Conservation (phyloP, 441 rosid genomes). For the Adansonia rubrostipa region DNA sequence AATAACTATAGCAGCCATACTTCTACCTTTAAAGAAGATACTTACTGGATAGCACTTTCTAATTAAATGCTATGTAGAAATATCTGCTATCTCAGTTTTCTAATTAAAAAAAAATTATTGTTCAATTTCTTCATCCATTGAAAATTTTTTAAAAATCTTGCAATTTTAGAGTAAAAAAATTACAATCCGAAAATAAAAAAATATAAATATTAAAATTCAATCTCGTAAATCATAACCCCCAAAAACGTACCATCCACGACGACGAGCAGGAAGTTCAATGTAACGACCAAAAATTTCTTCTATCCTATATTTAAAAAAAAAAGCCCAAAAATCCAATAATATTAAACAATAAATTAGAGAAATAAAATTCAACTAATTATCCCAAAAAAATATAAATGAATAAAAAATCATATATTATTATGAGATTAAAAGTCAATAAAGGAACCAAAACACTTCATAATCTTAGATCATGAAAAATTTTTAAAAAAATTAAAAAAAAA, state of each 20-base stretch:
- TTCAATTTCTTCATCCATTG: background rate
- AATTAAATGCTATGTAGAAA: background rate
- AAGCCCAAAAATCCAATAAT: background rate
- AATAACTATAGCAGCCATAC: background rate
- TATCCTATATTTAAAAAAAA: constrained; percentile 13
- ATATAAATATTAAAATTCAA: background rate
- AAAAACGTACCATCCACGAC: constrained; percentile 35
- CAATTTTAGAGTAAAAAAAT: background rate
- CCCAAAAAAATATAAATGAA: background rate
- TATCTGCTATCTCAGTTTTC: background rate
- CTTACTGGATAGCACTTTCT: background rate
- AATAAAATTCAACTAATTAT: background rate
- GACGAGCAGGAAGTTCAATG: constrained; percentile 27
- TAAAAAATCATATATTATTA: no score
- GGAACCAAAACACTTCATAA: background rate
- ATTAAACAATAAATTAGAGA: background rate
- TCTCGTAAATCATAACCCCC: background rate
- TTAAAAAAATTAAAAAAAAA: background rate
- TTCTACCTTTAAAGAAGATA: background rate
- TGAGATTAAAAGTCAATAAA: background rate
- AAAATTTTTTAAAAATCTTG: background rate
- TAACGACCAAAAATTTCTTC: constrained; percentile 35
- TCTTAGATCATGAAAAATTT: background rate
- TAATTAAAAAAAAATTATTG: background rate
- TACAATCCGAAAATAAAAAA: background rate